A percentile compares a stretch with the other conserved stretches of the same genome.
These are phyloP conservation scores for Phytophthora citrophthora DNA, from an alignment of 352 stramenopile genomes.

Conservation along the genomic window DNA sequence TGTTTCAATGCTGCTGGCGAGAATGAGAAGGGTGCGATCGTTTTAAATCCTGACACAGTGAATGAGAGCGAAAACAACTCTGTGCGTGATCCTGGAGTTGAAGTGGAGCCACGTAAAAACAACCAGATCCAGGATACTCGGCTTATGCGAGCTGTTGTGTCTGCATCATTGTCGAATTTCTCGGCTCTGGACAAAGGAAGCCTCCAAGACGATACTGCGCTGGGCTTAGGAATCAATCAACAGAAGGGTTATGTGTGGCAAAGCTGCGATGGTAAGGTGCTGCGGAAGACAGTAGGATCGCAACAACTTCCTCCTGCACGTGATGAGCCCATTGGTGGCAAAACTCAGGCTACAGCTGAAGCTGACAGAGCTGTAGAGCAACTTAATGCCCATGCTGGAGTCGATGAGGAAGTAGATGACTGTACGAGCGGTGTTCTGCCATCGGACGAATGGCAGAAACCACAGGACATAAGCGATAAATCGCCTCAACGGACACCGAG, in stretches of 20 bases:
- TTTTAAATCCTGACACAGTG: not conserved
- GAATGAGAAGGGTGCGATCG: not conserved
- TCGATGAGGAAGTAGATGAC: not conserved
- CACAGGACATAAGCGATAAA: not conserved
- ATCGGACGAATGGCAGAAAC: not conserved
- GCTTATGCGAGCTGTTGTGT: constrained; percentile 6
- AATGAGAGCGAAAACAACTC: not conserved
- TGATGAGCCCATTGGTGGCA: not conserved
- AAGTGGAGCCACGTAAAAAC: not conserved
- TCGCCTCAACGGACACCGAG: not conserved
- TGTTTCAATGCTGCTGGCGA: not conserved
- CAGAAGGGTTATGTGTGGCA: constrained; percentile 12
- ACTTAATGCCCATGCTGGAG: not conserved
- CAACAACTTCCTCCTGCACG: not conserved
- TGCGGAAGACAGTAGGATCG: constrained; percentile 4
- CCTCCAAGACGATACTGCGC: not conserved
- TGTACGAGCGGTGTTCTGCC: not conserved
- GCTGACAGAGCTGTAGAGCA: not conserved
- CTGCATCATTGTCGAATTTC: constrained; percentile 17
- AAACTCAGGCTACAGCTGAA: not conserved
- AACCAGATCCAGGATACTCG: not conserved
- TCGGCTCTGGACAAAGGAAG: not conserved
- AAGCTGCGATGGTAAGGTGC: constrained; percentile 32
- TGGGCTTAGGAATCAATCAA: constrained; percentile 3
- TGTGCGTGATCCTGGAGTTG: not conserved